Percentiles rank a stretch among this genome's conserved stretches.
Evolutionary conservation across 2,329 filamentous ascomycete species (phyloP).

Genomic region (Esteya vermicola): DNA sequence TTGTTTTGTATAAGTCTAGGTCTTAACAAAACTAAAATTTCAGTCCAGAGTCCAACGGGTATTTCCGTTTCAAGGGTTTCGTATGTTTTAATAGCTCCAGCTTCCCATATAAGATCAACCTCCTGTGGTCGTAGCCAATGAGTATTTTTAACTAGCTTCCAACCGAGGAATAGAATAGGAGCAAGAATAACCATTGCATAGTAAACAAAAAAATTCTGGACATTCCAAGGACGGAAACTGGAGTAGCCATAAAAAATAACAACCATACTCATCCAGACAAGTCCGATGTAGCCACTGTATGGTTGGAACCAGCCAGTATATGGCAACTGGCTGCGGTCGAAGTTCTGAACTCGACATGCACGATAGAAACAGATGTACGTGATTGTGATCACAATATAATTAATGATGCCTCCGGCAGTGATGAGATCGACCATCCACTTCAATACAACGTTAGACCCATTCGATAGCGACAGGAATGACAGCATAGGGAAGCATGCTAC

Average conservation of each 20-base stretch:
- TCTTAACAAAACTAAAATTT: constrained; percentile 5
- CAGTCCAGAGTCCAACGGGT: constrained; percentile 5
- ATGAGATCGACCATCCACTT: constrained; percentile 27
- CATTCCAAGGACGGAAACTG: constrained; percentile 31
- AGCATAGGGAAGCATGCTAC: constrained; percentile 22
- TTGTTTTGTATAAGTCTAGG: neutral
- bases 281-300: constrained; percentile 21
- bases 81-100: constrained; percentile 22
- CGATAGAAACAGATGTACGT: constrained; percentile 24
- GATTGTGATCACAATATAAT: constrained; percentile 26
- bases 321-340: constrained; percentile 19
- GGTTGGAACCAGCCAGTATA: constrained; percentile 24
- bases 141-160: constrained; percentile 51
- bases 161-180: constrained; percentile 38
- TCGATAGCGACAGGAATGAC: constrained; percentile 25
- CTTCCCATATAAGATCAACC: constrained; percentile 14
- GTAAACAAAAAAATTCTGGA: constrained; percentile 33
- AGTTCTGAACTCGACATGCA: constrained; percentile 22
- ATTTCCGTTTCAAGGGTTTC: constrained; percentile 8
- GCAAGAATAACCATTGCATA: constrained; percentile 44
- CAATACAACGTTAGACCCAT: constrained; percentile 21
- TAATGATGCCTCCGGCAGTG: constrained; percentile 27
- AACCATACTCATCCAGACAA: constrained; percentile 8
- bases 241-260: constrained; percentile 38
- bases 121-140: constrained; percentile 16